Conservation (phyloP, 2,329 filamentous ascomycete species). For the Teratosphaeria nubilosa region DNA sequence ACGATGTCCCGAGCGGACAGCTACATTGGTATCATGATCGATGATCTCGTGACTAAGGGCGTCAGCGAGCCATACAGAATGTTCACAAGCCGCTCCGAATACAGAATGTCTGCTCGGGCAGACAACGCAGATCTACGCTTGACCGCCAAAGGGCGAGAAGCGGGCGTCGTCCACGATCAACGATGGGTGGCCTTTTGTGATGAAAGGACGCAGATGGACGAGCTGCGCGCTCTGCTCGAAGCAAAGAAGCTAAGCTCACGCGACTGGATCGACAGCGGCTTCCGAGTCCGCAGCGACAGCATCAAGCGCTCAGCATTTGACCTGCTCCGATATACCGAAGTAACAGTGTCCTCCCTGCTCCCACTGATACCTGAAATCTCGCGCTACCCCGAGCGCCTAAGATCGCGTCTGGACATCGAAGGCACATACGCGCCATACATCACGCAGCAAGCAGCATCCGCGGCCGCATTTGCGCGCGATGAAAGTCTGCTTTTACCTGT, state of each 20-base stretch:
- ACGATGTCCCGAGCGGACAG: constrained; percentile 72
- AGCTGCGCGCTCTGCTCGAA: constrained; percentile 53
- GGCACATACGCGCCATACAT: constrained; percentile 82
- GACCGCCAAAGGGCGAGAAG: constrained; percentile 64
- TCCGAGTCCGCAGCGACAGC: constrained; percentile 57
- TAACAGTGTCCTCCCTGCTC: constrained; percentile 49
- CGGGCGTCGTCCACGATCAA: constrained; percentile 66
- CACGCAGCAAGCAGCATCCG: constrained; percentile 56
- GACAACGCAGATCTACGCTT: constrained; percentile 90
- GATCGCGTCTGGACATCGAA: constrained; percentile 66
- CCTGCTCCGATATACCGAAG: constrained; percentile 58
- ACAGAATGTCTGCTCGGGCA: constrained; percentile 80
- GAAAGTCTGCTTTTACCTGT: constrained; percentile 62
- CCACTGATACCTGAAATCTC: constrained; percentile 46
- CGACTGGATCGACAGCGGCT: constrained; percentile 60
- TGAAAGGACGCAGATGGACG: constrained; percentile 56
- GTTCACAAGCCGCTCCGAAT: constrained; percentile 95
- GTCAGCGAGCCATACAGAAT: constrained; percentile 96
- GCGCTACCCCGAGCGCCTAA: constrained; percentile 49
- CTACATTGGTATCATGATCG: constrained; percentile 98
- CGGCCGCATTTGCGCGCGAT: constrained; percentile 61
- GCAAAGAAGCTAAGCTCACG: constrained; percentile 48
- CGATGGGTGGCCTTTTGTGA: constrained; percentile 65
- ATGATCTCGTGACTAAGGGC: constrained; percentile 92
- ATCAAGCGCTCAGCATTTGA: constrained; percentile 65